Evolutionary conservation across 768 basidiomycete genomes (phyloP).

Genomic region (Plicaturopsis crispa): DNA sequence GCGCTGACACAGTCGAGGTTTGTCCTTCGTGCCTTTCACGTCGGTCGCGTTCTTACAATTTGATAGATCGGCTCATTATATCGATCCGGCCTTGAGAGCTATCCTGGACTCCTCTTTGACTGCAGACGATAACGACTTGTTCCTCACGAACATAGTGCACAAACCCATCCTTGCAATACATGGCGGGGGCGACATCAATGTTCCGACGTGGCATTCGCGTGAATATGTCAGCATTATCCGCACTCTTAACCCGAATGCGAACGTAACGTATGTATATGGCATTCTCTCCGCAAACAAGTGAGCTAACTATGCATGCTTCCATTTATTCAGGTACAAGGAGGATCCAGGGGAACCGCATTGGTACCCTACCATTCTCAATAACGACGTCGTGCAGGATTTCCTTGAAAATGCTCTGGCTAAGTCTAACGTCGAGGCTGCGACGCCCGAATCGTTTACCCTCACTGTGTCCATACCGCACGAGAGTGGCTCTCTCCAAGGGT

Average conservation of each 20-base stretch:
- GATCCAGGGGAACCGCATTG: conserved; percentile 60
- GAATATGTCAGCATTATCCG: conserved; percentile 53
- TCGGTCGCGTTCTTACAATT: background rate
- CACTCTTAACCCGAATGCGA: conserved; percentile 44
- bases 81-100: conserved; percentile 66
- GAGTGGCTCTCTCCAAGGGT: conserved; percentile 65
- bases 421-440: conserved; percentile 30
- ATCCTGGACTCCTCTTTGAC: conserved; percentile 71
- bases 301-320: background rate
- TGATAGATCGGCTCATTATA: conserved; percentile 59
- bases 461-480: conserved; percentile 67
- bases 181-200: conserved; percentile 79
- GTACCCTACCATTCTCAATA: conserved; percentile 55
- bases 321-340: conserved; percentile 46
- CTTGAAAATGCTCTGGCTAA: conserved; percentile 27
- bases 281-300: background rate
- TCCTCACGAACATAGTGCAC: conserved; percentile 69
- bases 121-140: conserved; percentile 83
- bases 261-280: conserved; percentile 38
- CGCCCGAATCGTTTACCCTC: conserved; percentile 46
- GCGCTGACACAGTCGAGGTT: conserved; percentile 61
- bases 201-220: conserved; percentile 81
- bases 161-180: conserved; percentile 71
- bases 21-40: background rate
- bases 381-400: conserved; percentile 47